Percentiles rank a stretch among this genome's conserved stretches.
These are phyloP conservation scores for Trifolium subterraneum DNA, from an alignment of 306 rosid genomes.

Conservation along the genomic window DNA sequence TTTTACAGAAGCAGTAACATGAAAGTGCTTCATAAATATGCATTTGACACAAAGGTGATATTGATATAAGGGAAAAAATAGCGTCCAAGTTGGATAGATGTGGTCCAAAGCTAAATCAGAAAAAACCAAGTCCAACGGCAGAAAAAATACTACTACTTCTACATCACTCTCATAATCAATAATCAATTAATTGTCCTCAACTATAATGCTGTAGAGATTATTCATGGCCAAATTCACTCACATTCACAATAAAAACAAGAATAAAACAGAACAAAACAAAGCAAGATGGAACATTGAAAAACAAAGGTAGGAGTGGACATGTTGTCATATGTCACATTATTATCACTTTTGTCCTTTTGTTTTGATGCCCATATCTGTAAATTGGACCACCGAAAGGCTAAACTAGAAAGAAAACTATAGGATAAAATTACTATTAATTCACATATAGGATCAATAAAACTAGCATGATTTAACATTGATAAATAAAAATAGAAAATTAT, in stretches of 20 bases:
- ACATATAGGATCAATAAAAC: not conserved
- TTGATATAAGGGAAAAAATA: not conserved
- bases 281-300: not conserved
- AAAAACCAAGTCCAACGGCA: not conserved
- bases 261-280: not conserved
- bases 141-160: not conserved
- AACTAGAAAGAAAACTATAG: not conserved
- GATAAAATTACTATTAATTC: not conserved
- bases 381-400: constrained; percentile 18
- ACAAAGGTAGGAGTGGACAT: not conserved
- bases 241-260: not conserved
- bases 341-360: not conserved
- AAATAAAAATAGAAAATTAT: not conserved
- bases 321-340: constrained; percentile 15
- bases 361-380: not conserved
- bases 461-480: not conserved
- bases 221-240: not conserved
- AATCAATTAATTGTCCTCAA: not conserved
- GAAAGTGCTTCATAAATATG: not conserved
- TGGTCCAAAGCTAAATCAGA: not conserved
- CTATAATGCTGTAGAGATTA: not conserved
- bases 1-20: not conserved
- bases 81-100: constrained; percentile 1
- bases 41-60: not conserved
- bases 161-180: not conserved